Evolutionary conservation across 805 yeast genomes (phyloP).

Genomic region (Teunomyces atbi): DNA sequence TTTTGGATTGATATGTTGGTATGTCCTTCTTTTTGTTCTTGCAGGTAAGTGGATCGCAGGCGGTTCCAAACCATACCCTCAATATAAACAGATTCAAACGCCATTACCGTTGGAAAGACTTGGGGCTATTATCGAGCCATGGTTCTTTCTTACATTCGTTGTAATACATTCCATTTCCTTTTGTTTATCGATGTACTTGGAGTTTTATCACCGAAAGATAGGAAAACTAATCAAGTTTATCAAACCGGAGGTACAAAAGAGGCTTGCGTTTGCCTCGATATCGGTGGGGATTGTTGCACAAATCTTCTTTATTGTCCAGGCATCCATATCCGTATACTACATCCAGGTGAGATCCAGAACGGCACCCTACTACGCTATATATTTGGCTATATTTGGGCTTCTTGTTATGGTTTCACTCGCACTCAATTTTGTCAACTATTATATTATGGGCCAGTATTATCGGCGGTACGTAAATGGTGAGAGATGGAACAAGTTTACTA

Average conservation of each 20-base stretch:
- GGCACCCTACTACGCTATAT: not conserved
- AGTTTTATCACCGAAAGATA: conserved; percentile 26
- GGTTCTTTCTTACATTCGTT: conserved; percentile 19
- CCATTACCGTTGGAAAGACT: conserved; percentile 27
- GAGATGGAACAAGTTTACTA: conserved; percentile 28
- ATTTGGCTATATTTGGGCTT: conserved; percentile 16
- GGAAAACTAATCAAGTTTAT: conserved; percentile 29
- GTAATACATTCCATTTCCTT: conserved; percentile 22
- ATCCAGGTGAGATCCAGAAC: not conserved
- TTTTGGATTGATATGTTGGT: conserved; percentile 27
- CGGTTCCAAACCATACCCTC: conserved; percentile 20
- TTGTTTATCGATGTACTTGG: conserved; percentile 22
- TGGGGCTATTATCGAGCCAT: conserved; percentile 23
- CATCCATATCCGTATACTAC: not conserved
- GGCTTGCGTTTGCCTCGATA: conserved; percentile 24
- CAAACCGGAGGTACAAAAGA: conserved; percentile 21
- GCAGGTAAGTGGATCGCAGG: conserved; percentile 20
- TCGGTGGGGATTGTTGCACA: conserved; percentile 15
- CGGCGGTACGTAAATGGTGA: conserved; percentile 27
- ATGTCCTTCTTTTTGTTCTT: conserved; percentile 19
- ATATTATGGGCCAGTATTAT: conserved; percentile 29
- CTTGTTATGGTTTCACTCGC: conserved; percentile 24
- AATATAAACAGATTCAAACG: conserved; percentile 18
- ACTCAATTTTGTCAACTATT: conserved; percentile 26
- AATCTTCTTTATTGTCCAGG: not conserved